Base-by-base conservation (phyloP, 2,329 filamentous ascomycete species). In the Aspergillus jensenii region DNA sequence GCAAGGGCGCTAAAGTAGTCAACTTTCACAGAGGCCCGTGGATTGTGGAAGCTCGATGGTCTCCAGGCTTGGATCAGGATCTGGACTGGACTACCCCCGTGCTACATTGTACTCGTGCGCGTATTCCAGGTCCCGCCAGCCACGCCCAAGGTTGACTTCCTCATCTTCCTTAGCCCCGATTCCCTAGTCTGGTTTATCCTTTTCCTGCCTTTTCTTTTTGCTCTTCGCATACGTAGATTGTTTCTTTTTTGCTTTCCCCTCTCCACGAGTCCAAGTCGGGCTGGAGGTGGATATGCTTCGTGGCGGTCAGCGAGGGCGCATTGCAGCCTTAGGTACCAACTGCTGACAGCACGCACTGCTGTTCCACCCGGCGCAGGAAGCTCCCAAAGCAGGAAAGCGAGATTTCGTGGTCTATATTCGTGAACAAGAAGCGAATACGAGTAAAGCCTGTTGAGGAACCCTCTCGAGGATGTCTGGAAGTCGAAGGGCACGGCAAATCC, bases 271-370 rank as follows among this genome's bases (percentile, higher is more conserved):
- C 25, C 27, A 4, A 11, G 9, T 31, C 27, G 27, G 27, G 27
- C 3, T 31, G 27, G 35, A 14, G 49, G 49, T 52, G 39, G 49
- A 44, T 43, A 44, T 25, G 50, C 21, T 48, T 48, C 39, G 52
- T 59, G 52, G 56, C 56, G 56, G 56, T 58, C 56, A 58, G 51
- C 49, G 23, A 47, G n/a, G 46, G 46, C 46, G 56, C 56, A 59
- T 59, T 55, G 51, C 56, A 59, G 56, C 56, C 56, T 59, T 46
- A 59, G 56, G 56, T 55, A 55, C 52, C 45, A 58, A 58, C 51
- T 50, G 47, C 54, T 56, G 40, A 51, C 54, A 27, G 19, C 37
- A 43, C 15, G 27, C 43, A 19, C 25, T 19, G 25, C 19, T 12
- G 52, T 47, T 55, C 52, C 17, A 31, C 19, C 35, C 35, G 14